Evolutionary conservation across 805 yeast genomes (phyloP), one percentile per base, ranked within the genome.

Genomic region (Metschnikowia picachoensis): DNA sequence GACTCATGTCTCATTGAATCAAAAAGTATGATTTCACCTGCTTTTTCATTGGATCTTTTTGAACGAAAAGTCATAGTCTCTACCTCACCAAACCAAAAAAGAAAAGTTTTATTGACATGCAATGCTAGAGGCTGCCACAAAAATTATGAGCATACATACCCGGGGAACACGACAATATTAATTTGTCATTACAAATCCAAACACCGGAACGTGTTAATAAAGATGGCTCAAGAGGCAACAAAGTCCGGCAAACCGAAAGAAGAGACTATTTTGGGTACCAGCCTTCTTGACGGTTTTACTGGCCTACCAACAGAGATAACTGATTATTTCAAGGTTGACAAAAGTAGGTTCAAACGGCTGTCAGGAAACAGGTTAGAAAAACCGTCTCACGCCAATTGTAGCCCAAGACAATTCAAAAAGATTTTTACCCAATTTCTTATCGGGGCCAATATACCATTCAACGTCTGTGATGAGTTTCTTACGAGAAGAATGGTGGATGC

Each of bases 401-500:
- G 40, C 30, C 36, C 40, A 9, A 17, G 30, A 14, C 7, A 20
- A 6, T 42, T 35, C 36, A 29, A 30, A 27, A 42, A 36, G 15
- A 9, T 30, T 1, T 42, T 42, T 14, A 36, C 45, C 15, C 40
- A 42, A 14, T 42, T 20, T 15, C 13, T 42, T 3, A 15, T 42
- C 17, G 40, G 40, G 20, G 31, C n/a, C 17, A 29, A 41, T 41
- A 41, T 30, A 41, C 45, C 45, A 8, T 36, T 35, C 20, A 35
- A 29, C 30, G 45, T 15, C 31, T 41, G 45, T 36, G 45, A 41
- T 20, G 9, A 29, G 10, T 16, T 30, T 30, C 30, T 35, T 14
- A 41, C 39, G 28, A 41, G 36, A 36, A 41, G 31, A 41, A 41
- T 41, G 45, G 4, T 41, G 12, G n/a, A n/a, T n/a, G n/a, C n/a